Conservation (phyloP, 2,329 filamentous ascomycete genomes). For the Apiospora sp. region DNA sequence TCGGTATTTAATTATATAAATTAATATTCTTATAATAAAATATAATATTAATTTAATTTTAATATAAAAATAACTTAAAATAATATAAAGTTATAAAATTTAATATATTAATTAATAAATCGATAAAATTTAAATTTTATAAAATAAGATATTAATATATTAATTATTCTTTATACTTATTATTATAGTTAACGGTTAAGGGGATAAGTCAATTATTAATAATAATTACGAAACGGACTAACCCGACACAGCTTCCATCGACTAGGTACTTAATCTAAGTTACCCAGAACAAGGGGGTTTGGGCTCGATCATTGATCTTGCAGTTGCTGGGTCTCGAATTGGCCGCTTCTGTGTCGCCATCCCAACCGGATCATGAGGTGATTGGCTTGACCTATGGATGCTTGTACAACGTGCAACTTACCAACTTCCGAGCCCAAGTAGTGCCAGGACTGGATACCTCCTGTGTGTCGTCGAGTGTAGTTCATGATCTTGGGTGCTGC, state of each 20-base stretch:
- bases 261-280: conserved; percentile 16
- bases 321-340: conserved; percentile 4
- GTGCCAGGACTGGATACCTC: not conserved
- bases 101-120: too few species aligned
- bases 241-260: not conserved
- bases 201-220: not conserved
- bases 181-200: too few species aligned
- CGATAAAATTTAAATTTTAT: too few species aligned
- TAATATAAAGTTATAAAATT: too few species aligned
- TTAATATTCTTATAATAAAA: too few species aligned
- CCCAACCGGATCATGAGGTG: not conserved
- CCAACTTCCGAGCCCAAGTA: not conserved
- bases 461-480: not conserved
- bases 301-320: conserved; percentile 22
- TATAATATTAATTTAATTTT: too few species aligned
- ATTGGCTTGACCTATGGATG: not conserved
- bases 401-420: not conserved
- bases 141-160: too few species aligned
- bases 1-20: too few species aligned
- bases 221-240: not conserved
- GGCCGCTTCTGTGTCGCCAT: conserved; percentile 12
- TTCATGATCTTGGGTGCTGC: not conserved
- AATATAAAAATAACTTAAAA: too few species aligned
- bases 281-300: conserved; percentile 10
- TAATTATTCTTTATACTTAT: not conserved